Evolutionary conservation across 2,329 filamentous ascomycete species (phyloP).

Genomic region (Xylaria sp.): DNA sequence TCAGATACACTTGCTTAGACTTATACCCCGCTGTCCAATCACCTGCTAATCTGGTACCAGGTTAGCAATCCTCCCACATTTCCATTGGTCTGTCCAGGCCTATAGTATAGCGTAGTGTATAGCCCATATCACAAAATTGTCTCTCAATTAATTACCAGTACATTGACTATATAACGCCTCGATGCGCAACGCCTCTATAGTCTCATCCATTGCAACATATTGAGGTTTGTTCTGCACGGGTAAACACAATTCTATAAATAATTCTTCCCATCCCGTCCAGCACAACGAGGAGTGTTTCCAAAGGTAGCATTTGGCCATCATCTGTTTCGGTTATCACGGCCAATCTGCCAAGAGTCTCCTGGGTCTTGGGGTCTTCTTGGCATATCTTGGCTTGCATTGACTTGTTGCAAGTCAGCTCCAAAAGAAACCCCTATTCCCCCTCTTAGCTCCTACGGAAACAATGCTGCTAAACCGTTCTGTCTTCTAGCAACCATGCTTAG

Average conservation of each 20-base stretch:
- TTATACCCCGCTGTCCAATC: neutral
- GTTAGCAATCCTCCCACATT: neutral
- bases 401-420: neutral
- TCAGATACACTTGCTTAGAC: neutral
- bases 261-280: neutral
- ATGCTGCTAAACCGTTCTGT: neutral
- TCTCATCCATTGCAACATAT: neutral
- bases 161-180: neutral
- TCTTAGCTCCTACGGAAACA: neutral
- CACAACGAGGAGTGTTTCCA: neutral
- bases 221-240: neutral
- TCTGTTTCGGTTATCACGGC: slow-evolving; percentile 33
- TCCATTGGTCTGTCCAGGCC: neutral
- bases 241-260: neutral
- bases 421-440: neutral
- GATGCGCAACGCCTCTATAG: neutral
- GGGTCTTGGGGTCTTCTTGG: slow-evolving; percentile 14
- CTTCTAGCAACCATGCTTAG: neutral
- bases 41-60: neutral
- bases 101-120: neutral
- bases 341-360: slow-evolving; percentile 23
- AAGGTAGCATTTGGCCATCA: neutral
- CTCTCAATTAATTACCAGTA: neutral
- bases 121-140: neutral
- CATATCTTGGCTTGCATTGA: slow-evolving; percentile 25